Percentiles rank a stretch among this genome's conserved stretches.
Evolutionary conservation across 768 basidiomycete species (phyloP).

Genomic region (Boletellus sp.): DNA sequence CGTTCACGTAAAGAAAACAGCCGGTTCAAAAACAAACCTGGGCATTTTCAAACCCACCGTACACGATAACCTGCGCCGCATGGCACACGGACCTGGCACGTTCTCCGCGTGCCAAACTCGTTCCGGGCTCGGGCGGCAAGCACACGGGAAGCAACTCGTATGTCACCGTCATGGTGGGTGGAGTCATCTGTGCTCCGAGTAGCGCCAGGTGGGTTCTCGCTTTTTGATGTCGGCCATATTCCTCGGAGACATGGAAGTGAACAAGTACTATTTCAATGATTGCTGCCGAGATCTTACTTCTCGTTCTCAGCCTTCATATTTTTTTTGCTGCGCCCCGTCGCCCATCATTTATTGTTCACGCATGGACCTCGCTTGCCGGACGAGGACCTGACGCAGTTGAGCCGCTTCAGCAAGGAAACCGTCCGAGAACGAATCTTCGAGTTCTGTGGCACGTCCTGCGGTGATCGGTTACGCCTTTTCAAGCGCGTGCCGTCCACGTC

Average conservation of each 20-base stretch:
- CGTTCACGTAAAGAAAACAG: too few relatives aligned
- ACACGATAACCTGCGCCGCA: too few relatives aligned
- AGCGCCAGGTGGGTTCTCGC: background rate
- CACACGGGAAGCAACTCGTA: background rate
- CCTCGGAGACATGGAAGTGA: background rate
- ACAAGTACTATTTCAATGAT: background rate
- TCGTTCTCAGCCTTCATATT: background rate
- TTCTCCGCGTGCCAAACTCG: background rate
- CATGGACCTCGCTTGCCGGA: background rate
- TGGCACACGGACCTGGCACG: too few relatives aligned
- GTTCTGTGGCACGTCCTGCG: background rate
- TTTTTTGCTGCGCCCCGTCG: background rate
- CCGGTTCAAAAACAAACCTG: background rate
- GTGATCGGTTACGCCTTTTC: background rate
- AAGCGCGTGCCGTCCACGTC: background rate
- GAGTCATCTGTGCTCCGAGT: background rate
- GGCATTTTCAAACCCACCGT: background rate
- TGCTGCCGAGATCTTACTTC: background rate
- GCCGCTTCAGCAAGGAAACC: background rate
- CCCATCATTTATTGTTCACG: background rate
- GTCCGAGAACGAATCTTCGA: background rate
- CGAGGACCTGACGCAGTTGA: background rate
- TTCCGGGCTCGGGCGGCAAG: background rate
- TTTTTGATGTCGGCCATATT: background rate
- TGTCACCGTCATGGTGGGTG: background rate